Evolutionary conservation across 2,329 filamentous ascomycete species (phyloP), one percentile per base, ranked within the genome.

Genomic region (Sclerotinia sclerotiorum): DNA sequence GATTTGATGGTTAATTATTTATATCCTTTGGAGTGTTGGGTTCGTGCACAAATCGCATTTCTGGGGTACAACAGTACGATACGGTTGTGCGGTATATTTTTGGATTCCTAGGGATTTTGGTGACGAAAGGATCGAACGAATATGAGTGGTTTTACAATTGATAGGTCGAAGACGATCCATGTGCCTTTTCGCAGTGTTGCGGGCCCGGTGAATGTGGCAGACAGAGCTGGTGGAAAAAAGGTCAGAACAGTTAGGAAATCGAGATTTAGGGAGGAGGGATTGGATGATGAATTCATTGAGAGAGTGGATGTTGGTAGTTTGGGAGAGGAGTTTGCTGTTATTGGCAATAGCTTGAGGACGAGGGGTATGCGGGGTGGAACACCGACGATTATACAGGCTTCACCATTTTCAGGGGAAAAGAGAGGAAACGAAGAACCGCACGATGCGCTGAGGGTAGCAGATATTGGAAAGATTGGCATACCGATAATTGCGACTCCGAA

Each of bases 401-500:
- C 54, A 27, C 21, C 19, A 62, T 13, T 39, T 27, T 62, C 21
- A 13, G 46, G 60, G 19, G 29, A 35, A 24, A 62, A 61, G 32
- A 61, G 24, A 51, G 39, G 3, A 61, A 67, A 29, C 1, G 32
- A 29, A 7, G 35, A 61, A 61, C 8, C 35, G 4, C 21, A 60
- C 15, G 55, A 67, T 61, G 35, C n/a, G 56, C 29, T 27, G 46
- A 62, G 46, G 8, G 29, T 13, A 13, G 21, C 29, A 51, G 39
- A 62, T 27, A n/a, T 39, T 60, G n/a, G 54, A 58, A 5, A 73
- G 71, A 68, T 82, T 82, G 46, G 78, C 15, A 51, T 15, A 49
- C 60, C 77, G 69, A 79, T 84, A 62, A 82, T 79, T 74, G 78
- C 79, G 63, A 78, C 79, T 60, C 80, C 82, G 15, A 81, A 79